Percentiles rank a stretch among this genome's conserved stretches.
Conservation (phyloP, 768 basidiomycete species). For the Lentinula boryana region DNA sequence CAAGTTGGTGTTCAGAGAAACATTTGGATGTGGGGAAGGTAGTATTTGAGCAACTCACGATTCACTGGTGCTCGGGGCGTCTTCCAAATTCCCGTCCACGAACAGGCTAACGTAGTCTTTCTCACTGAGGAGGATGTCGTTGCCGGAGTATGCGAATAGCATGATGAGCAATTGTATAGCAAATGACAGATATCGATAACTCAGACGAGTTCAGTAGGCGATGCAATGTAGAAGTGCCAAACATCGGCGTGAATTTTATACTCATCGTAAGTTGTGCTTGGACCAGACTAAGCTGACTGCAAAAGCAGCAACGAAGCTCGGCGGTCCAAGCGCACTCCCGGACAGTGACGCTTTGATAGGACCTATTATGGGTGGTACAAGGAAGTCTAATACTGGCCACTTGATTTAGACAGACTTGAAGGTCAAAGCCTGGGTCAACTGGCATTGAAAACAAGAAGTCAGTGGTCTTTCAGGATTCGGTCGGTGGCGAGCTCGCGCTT, state of each 20-base stretch:
- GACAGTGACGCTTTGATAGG: neutral
- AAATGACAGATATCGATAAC: neutral
- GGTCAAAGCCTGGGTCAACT: too few relatives aligned
- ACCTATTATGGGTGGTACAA: neutral
- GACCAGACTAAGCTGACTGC: neutral
- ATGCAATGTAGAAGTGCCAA: neutral
- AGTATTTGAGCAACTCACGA: neutral
- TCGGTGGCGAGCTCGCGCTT: too few relatives aligned
- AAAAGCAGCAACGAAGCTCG: neutral
- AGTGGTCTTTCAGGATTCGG: too few relatives aligned
- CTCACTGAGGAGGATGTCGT: neutral
- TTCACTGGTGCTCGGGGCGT: neutral
- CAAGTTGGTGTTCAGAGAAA: neutral
- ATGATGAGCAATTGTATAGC: neutral
- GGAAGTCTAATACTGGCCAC: too few relatives aligned
- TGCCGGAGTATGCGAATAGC: neutral
- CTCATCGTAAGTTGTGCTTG: neutral
- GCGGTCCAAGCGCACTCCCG: neutral
- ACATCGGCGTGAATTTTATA: neutral
- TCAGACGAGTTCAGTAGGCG: neutral
- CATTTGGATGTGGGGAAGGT: neutral
- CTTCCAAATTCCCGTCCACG: neutral
- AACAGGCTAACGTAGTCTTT: neutral
- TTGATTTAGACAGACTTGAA: too few relatives aligned
- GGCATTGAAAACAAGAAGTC: too few relatives aligned